Evolutionary conservation across 2,329 filamentous ascomycete species (phyloP).

Genomic region (Beauveria brongniartii): DNA sequence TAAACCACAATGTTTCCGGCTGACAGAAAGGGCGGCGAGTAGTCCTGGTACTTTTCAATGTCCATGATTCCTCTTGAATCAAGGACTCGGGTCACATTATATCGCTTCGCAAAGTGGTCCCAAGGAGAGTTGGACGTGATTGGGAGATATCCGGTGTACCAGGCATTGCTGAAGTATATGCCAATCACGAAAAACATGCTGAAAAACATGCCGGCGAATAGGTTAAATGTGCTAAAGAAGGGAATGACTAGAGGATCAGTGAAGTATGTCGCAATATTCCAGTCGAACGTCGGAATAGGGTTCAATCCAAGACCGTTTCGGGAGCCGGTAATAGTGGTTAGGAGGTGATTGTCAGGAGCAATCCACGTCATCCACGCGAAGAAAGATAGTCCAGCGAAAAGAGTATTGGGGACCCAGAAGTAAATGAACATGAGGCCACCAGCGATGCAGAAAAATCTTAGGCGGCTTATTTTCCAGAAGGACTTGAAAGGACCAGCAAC

Average conservation of each 20-base stretch:
- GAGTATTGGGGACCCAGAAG: constrained; percentile 43
- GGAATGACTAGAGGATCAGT: constrained; percentile 23
- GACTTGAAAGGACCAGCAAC: constrained; percentile 23
- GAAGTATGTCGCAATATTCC: constrained; percentile 26
- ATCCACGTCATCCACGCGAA: constrained; percentile 48
- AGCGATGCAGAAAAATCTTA: constrained; percentile 34
- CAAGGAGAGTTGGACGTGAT: constrained; percentile 36
- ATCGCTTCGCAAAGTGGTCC: constrained; percentile 32
- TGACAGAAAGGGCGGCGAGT: constrained; percentile 32
- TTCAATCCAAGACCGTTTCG: constrained; percentile 31
- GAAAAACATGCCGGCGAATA: constrained; percentile 27
- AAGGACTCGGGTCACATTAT: constrained; percentile 25
- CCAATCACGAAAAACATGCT: constrained; percentile 31
- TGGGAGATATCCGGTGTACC: constrained; percentile 35
- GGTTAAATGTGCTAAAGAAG: constrained; percentile 32
- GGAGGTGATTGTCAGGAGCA: constrained; percentile 28
- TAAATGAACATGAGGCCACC: constrained; percentile 40
- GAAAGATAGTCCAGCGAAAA: constrained; percentile 36
- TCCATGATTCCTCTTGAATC: constrained; percentile 31
- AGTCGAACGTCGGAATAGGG: constrained; percentile 31
- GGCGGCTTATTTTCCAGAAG: constrained; percentile 26
- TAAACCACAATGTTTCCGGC: constrained; percentile 24
- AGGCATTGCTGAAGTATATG: constrained; percentile 35
- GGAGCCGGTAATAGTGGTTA: constrained; percentile 27
- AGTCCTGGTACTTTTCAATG: constrained; percentile 29